Evolutionary conservation across 495 filamentous ascomycete genomes (phyloP), one percentile per base, ranked within the genome.

Genomic region (Penicillium paradoxum): DNA sequence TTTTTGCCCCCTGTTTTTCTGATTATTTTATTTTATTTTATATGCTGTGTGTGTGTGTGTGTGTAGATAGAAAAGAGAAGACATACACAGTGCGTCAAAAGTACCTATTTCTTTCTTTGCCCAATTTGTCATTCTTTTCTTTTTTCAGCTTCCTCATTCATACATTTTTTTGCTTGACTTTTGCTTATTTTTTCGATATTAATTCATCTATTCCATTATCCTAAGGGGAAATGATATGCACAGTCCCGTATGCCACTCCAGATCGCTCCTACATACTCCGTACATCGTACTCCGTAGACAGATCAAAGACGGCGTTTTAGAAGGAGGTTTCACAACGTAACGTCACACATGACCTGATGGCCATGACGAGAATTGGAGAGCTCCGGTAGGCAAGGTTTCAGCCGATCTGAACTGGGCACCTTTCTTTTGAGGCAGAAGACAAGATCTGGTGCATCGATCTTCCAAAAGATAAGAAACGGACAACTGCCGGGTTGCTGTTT

Each of bases 291-390:
- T n/a, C 24, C 24, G 7, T 45, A 45, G 37, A 15, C 39, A 19
- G 43, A 47, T 45, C 45, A 43, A 63, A 64, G 55, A 59, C 54
- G 60, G 63, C 51, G 45, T 64, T 61, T 66, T 64, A 57, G 51
- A 64, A 53, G 49, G 27, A 58, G 56, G 65, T 68, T 68, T 60
- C 65, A 68, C 65, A 66, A 59, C 51, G 65, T 66, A 66, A 68
- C 65, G 65, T 68, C 65, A 60, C 65, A 68, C 48, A 68, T 65
- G 62, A 59, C 65, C 57, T 56, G 61, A 57, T 65, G 52, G 58
- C 50, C 58, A 65, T 59, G 59, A 59, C 51, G 49, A 60, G 51
- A 60, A 58, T 38, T 56, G 50, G 43, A 54, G 55, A 42, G 42
- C 48, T 54, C 52, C 57, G 46, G 40, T 48, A 42, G 49, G 29